Evolutionary conservation across 352 stramenopile species (phyloP).

Genomic region (Globisporangium polare): DNA sequence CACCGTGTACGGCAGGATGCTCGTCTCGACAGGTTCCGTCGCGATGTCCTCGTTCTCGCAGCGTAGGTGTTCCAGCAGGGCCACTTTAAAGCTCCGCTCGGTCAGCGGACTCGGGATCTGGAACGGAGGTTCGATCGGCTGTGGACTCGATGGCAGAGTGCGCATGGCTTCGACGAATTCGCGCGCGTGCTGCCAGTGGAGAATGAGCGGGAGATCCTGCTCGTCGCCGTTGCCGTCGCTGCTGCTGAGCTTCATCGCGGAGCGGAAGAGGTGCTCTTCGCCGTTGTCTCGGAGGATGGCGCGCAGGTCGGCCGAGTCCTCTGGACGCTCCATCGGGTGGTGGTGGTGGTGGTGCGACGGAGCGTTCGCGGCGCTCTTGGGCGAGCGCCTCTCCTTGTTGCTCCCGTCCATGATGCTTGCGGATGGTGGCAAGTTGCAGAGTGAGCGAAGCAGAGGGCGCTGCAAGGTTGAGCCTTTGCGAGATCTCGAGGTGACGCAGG

Average conservation of each 20-base stretch:
- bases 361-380: background rate
- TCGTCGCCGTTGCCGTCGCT: background rate
- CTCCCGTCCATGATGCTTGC: background rate
- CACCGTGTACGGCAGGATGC: conserved; percentile 7
- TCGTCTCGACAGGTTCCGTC: background rate
- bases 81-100: conserved; percentile 1
- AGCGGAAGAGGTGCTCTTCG: conserved; percentile 2
- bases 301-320: background rate
- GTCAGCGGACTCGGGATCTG: background rate
- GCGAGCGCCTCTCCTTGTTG: background rate
- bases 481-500: no score
- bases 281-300: background rate
- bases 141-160: background rate
- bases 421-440: no score
- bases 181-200: conserved; percentile 5
- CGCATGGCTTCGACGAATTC: conserved; percentile 2
- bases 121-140: background rate
- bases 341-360: background rate
- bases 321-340: background rate
- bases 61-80: background rate
- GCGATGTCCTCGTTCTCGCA: conserved; percentile 1
- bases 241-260: conserved; percentile 3
- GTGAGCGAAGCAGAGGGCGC: no score
- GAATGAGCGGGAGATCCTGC: background rate
- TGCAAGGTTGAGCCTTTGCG: no score